These are phyloP conservation scores for Jackrogersella multiformis DNA, from an alignment of 495 filamentous ascomycete genomes.

Conservation along the genomic window DNA sequence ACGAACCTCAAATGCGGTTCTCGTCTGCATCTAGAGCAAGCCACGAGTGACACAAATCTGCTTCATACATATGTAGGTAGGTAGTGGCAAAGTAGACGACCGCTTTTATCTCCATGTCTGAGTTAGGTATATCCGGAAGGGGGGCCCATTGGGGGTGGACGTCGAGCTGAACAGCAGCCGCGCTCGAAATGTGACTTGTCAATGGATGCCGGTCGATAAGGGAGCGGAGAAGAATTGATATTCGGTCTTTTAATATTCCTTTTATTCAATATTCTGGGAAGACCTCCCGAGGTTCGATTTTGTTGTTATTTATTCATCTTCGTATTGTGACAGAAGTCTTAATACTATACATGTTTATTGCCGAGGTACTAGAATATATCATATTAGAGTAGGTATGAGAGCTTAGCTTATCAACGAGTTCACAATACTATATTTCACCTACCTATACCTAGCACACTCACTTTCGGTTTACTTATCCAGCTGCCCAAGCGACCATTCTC, in stretches of 20 bases:
- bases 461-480: not conserved
- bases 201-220: not conserved
- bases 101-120: not conserved
- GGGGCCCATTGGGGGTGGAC: too few species aligned
- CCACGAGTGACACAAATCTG: not conserved
- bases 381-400: not conserved
- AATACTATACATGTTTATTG: too few species aligned
- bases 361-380: not conserved
- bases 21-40: not conserved
- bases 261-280: not conserved
- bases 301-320: too few species aligned
- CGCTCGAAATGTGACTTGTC: constrained; percentile 20
- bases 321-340: too few species aligned
- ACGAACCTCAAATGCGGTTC: not conserved
- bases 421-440: not conserved
- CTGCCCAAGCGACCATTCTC: not conserved
- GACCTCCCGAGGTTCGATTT: too few species aligned
- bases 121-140: constrained; percentile 7
- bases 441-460: not conserved
- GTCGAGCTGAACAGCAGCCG: constrained; percentile 18
- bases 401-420: not conserved
- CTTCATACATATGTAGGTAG: not conserved
- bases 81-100: too few species aligned
- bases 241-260: not conserved
- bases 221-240: constrained; percentile 9